Evolutionary conservation across 441 rosid genomes (phyloP), one percentile per base, ranked within the genome.

Genomic region (Pelargonium cotyledonis): DNA sequence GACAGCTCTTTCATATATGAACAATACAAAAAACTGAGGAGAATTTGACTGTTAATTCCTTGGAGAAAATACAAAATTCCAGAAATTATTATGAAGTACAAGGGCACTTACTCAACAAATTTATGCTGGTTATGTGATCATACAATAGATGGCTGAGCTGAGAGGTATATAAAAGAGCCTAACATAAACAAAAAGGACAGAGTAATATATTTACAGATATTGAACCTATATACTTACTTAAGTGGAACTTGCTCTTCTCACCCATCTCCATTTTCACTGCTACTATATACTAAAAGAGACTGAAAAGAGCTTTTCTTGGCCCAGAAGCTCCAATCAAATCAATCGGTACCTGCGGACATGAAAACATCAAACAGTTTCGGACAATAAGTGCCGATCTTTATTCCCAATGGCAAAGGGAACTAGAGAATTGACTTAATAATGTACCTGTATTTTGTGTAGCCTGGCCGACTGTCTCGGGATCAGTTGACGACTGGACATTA

Each of bases 381-480:
- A 7, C 21, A 15, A 4, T 53, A 5, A 1, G 18, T 53, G 60
- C 5, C 2, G 19, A 51, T 29, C 60, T 5, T 19, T 53, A 53
- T 3, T 15, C 10, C 15, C 6, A 53, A 53, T 15, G 23, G 60
- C 1, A 53, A 53, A 16, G 21, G 21, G 8, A 53, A 53, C 18
- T 53, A 53, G 18, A 53, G 21, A 18, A 53, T 7, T 53, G 60
- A 16, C 21, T 53, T 53, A 21, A 5, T 53, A 53, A 53, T 18
- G 16, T 53, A 53, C 60, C 60, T 53, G 60, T 14, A 53, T 53
- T 53, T 14, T 8, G 8, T 8, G 60, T 53, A 8, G 60, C 60
- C 23, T n/a, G 65, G 8, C 77, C 67, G 68, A 68, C 69, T 63
- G 66, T 73, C 21, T 41, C 58, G 11, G 68, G 72, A 73, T 65